Evolutionary conservation across 1,139 yeast genomes (phyloP).

Genomic region (Yamadazyma diddensiae): DNA sequence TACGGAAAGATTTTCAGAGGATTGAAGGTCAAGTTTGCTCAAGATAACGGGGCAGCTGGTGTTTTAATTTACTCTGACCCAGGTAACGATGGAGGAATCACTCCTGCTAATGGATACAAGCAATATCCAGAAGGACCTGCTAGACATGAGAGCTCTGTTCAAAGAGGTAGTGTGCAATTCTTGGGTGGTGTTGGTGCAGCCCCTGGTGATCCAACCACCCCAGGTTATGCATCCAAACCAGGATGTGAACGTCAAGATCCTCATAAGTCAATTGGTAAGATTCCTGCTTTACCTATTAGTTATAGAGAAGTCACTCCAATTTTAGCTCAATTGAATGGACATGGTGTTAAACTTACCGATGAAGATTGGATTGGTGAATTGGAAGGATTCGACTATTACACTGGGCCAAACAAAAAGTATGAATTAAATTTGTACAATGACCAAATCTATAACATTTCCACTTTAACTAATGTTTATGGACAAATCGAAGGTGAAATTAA

Average conservation of each 20-base stretch:
- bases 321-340: slow-evolving; percentile 40
- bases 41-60: slow-evolving; percentile 45
- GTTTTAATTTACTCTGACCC: slow-evolving; percentile 45
- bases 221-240: slow-evolving; percentile 71
- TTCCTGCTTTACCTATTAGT: slow-evolving; percentile 46
- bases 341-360: slow-evolving; percentile 30
- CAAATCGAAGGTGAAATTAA: slow-evolving; percentile 40
- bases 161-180: slow-evolving; percentile 82
- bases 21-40: slow-evolving; percentile 47
- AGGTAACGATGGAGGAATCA: slow-evolving; percentile 42
- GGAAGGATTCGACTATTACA: slow-evolving; percentile 38
- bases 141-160: slow-evolving; percentile 54
- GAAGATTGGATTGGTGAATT: slow-evolving; percentile 39
- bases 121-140: slow-evolving; percentile 49
- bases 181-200: slow-evolving; percentile 54
- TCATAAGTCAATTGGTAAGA: slow-evolving; percentile 39
- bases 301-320: slow-evolving; percentile 48
- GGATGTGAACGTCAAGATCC: slow-evolving; percentile 47
- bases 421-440: slow-evolving; percentile 43
- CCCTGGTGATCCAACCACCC: slow-evolving; percentile 92
- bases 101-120: slow-evolving; percentile 42
- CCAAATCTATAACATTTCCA: slow-evolving; percentile 41
- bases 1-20: slow-evolving; percentile 45
- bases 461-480: slow-evolving; percentile 45
- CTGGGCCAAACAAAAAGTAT: slow-evolving; percentile 49